Evolutionary conservation across 1,284 basidiomycete genomes (phyloP), one percentile per base, ranked within the genome.

Genomic region (Cryptococcus amylolentus): DNA sequence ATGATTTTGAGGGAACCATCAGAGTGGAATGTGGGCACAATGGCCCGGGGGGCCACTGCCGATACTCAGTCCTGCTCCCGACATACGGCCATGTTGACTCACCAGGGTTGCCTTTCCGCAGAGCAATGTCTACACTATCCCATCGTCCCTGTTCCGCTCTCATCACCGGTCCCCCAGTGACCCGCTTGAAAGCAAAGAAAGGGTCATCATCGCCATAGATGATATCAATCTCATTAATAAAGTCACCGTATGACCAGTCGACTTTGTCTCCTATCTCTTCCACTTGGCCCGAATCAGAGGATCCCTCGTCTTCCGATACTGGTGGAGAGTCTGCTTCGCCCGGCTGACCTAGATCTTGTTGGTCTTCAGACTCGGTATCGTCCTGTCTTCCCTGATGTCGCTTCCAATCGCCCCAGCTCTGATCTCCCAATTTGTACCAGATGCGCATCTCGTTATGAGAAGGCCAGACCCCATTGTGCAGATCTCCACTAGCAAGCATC

Each of bases 171-270:
- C 65, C 67, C 26, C 85, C 85, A 31, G 83, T 75, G 2, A 91
- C 68, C 64, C 83, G 85, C 64, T 89, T 82, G 68, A 92, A 95
- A 0, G 91, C 91, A 64, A 85, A 91, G 84, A 88, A 91, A 0
- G 89, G 84, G 6, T 82, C 79, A 53, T 86, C 85, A 49, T 88
- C 85, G 4, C 92, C 92, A 68, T 86, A 94, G 0, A 89, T 75
- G 2, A 94, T 81, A 70, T 94, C 91, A n/a, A 95, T 62, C 73
- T 96, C 91, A 1, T 91, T 95, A 63, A 96, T 84, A 18, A 90
- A 77, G n/a, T 73, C 70, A 13, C 65, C 63, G 42, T 56, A 49
- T 28, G 49, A 41, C n/a, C 31, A 41, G n/a, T 57, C 55, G 35
- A 48, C 26, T 13, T 88, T 85, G n/a, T 81, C 80, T 27, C 48